phyloP scores from a whole-genome alignment of 2,329 filamentous ascomycete genomes.

The Claviceps arundinis region DNA sequence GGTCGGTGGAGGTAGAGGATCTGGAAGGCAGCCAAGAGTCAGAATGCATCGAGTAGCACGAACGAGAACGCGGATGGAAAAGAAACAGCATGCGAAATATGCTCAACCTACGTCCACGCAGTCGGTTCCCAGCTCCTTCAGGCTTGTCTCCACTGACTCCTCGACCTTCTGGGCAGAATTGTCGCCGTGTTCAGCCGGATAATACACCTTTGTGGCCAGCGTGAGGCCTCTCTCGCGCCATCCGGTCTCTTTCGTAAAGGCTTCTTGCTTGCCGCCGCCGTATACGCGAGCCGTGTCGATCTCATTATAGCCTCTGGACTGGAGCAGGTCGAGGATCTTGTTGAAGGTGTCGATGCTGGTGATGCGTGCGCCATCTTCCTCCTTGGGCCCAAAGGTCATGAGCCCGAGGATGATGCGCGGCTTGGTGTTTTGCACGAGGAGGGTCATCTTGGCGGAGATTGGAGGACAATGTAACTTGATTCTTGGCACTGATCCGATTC shows the following conservation, averaged over 20 bases:
- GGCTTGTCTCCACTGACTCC: slow-evolving; percentile 50
- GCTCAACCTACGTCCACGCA: slow-evolving; percentile 47
- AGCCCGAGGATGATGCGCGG: slow-evolving; percentile 68
- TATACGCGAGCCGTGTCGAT: slow-evolving; percentile 75
- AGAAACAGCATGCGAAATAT: not conserved
- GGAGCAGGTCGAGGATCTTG: slow-evolving; percentile 59
- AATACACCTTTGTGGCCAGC: slow-evolving; percentile 63
- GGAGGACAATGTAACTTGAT: not conserved
- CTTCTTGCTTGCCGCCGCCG: slow-evolving; percentile 60
- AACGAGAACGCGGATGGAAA: not conserved
- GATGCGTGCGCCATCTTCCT: slow-evolving; percentile 52
- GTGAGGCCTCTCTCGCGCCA: slow-evolving; percentile 71
- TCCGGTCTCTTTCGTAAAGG: slow-evolving; percentile 57
- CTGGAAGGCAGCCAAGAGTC: slow-evolving; percentile 9
- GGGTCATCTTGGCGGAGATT: slow-evolving; percentile 25
- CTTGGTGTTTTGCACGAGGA: slow-evolving; percentile 32
- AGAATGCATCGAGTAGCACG: not conserved
- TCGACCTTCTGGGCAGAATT: slow-evolving; percentile 45
- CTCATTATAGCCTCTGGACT: slow-evolving; percentile 69
- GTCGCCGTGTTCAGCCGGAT: slow-evolving; percentile 31
- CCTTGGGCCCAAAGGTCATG: slow-evolving; percentile 69
- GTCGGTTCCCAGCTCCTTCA: slow-evolving; percentile 60
- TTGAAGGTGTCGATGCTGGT: slow-evolving; percentile 55
- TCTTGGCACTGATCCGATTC: no score
- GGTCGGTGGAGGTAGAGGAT: slow-evolving; percentile 26